A percentile compares a stretch with the other conserved stretches of the same genome.
Evolutionary conservation across 306 rosid species (phyloP).

Genomic region (Corylus americana): DNA sequence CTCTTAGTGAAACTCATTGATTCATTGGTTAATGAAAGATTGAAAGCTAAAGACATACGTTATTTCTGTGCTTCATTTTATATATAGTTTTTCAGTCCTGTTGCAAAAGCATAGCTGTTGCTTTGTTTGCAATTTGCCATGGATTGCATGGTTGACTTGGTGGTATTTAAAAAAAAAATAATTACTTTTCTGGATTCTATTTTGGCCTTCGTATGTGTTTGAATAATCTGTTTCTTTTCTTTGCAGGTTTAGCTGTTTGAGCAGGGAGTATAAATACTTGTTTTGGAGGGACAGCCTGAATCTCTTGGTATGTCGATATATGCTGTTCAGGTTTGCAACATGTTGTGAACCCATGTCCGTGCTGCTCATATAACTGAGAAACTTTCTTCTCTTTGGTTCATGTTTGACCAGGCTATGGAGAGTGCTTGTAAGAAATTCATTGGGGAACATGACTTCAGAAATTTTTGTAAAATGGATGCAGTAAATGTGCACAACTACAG

Average conservation of each 20-base stretch:
- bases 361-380: conserved; percentile 21
- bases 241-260: conserved; percentile 87
- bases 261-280: conserved; percentile 87
- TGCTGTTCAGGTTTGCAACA: conserved; percentile 16
- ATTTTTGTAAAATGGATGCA: conserved; percentile 97
- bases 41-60: background rate
- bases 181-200: background rate
- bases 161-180: background rate
- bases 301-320: conserved; percentile 46
- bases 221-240: conserved; percentile 30
- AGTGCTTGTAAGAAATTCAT: conserved; percentile 64
- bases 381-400: conserved; percentile 20
- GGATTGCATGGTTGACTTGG: background rate
- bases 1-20: background rate
- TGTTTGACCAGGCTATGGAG: conserved; percentile 75
- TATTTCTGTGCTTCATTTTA: background rate
- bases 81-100: background rate
- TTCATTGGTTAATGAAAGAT: background rate
- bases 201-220: conserved; percentile 3
- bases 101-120: background rate
- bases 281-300: conserved; percentile 82
- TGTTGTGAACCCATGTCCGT: conserved; percentile 20
- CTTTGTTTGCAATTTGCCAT: background rate
- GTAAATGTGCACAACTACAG: conserved; percentile 83
- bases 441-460: conserved; percentile 94